Percentiles rank a stretch among this genome's conserved stretches.
Evolutionary conservation across 2,329 filamentous ascomycete genomes (phyloP).

Genomic region (Aspergillus fijiensis): DNA sequence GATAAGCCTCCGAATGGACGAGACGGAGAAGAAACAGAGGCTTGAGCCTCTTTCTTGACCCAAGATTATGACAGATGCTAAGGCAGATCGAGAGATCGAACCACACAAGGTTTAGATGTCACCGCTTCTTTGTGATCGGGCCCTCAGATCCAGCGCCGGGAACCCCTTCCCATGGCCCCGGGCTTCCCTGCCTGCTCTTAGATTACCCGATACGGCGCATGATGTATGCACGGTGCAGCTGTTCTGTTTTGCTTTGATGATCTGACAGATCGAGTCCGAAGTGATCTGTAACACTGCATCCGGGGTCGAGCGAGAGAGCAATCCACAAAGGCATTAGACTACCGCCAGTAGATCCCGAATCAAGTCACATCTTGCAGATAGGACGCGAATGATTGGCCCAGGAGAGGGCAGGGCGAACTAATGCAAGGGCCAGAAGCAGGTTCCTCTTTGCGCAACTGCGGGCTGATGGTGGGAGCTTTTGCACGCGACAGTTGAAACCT

Average conservation of each 20-base stretch:
- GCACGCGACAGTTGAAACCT: background rate
- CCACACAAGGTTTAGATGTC: background rate
- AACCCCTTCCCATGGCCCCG: no score
- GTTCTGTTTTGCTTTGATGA: background rate
- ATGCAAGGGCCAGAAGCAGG: conserved; percentile 4
- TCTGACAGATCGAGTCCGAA: background rate
- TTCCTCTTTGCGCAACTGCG: background rate
- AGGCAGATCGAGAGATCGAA: background rate
- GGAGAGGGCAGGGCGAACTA: conserved; percentile 5
- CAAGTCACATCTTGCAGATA: background rate
- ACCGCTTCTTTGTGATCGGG: background rate
- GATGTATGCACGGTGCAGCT: background rate
- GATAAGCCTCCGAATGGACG: background rate
- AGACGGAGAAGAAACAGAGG: background rate
- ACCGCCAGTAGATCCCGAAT: background rate
- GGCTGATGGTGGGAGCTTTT: background rate
- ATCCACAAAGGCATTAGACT: background rate
- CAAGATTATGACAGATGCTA: background rate
- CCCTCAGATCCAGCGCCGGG: no score
- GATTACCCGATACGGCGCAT: background rate
- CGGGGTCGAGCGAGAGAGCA: background rate
- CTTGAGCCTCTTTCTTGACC: background rate
- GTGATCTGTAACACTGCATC: background rate
- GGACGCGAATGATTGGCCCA: background rate
- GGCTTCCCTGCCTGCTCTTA: no score